Base-by-base conservation (phyloP, 2,329 filamentous ascomycete genomes). In the Xylaria polymorpha region DNA sequence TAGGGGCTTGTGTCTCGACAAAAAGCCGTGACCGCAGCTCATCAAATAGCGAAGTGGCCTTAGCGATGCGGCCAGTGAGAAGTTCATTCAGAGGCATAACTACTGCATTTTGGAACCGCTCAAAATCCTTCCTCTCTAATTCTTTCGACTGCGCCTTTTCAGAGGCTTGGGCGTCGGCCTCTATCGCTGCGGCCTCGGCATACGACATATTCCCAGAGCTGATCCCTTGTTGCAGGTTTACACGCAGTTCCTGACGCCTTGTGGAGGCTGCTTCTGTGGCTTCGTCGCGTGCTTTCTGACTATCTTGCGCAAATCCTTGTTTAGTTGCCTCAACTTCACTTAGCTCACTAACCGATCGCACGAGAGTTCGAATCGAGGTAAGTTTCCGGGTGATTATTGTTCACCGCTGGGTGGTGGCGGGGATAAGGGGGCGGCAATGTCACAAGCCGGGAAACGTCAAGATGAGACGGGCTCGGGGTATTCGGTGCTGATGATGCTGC, bases 391-490 rank as follows among this genome's bases (percentile, higher is more conserved):
- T 99, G 96, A 74, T 89, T 97, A 77, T 98, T 99, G 79, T 97
- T 98, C 18, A 98, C 93, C 0, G 96, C 96, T 9, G 96, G 96
- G 75, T 98, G 92, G 77, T 98, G 95, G 8, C 95, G 91, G 1
- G 96, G 96, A 79, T 97, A 98, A 1, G 96, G 93, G 1, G 96
- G 96, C 9, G 96, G 96, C 37, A 99, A 85, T 0, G 96, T 98
- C 4, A 99, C 92, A 1, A 99, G 88, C 35, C 96, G 88, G 3
- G 96, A 98, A 32, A 98, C 92, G 76, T 99, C 95, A 3, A 98
- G 82, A 67, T 89, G 89, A 74, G 85, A 81, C 41, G 81, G 84
- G 69, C 77, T 83, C 35, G 84, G 83, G 1, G 82, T 84, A 50
- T 81, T 83, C 3, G 85, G 86, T 64, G 80, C 81, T 1, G 83